Evolutionary conservation across 768 basidiomycete species (phyloP).

Genomic region (Amanita jacksonii): DNA sequence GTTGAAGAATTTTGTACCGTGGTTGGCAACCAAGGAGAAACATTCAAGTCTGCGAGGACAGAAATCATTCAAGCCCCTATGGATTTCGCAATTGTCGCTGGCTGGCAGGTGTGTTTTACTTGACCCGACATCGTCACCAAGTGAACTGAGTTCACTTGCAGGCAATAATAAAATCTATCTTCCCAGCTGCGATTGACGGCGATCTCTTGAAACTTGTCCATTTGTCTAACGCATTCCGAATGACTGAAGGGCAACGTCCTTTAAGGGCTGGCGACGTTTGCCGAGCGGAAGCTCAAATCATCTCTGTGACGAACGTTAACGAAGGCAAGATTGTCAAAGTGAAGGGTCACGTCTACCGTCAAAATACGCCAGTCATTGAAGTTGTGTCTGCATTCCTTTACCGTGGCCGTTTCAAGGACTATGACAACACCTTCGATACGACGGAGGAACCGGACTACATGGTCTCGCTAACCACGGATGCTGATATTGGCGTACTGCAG

Average conservation of each 20-base stretch:
- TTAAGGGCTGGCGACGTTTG: slow-evolving; percentile 84
- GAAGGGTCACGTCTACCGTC: slow-evolving; percentile 73
- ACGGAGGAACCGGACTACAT: slow-evolving; percentile 84
- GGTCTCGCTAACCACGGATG: slow-evolving; percentile 65
- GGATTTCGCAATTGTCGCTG: slow-evolving; percentile 98
- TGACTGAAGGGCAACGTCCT: slow-evolving; percentile 67
- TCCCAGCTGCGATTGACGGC: slow-evolving; percentile 86
- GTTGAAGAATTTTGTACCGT: slow-evolving; percentile 89
- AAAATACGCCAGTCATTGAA: slow-evolving; percentile 77
- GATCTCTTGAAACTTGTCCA: slow-evolving; percentile 95
- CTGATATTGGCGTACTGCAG: slow-evolving; percentile 80
- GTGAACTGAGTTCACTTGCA: slow-evolving; percentile 21
- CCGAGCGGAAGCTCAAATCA: slow-evolving; percentile 79
- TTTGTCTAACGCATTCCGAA: slow-evolving; percentile 92
- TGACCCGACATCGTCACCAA: no score
- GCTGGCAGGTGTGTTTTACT: slow-evolving; percentile 76
- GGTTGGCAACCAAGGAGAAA: slow-evolving; percentile 87
- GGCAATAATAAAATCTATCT: slow-evolving; percentile 99
- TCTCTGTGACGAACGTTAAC: slow-evolving; percentile 83
- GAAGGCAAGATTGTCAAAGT: slow-evolving; percentile 92
- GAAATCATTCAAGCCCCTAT: slow-evolving; percentile 80
- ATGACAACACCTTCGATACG: slow-evolving; percentile 91
- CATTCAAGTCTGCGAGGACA: slow-evolving; percentile 73
- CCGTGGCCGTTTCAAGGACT: slow-evolving; percentile 90
- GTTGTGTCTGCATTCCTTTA: slow-evolving; percentile 95